Evolutionary conservation across 2,329 filamentous ascomycete species (phyloP), one percentile per base, ranked within the genome.

Genomic region (Beauveria medogensis): DNA sequence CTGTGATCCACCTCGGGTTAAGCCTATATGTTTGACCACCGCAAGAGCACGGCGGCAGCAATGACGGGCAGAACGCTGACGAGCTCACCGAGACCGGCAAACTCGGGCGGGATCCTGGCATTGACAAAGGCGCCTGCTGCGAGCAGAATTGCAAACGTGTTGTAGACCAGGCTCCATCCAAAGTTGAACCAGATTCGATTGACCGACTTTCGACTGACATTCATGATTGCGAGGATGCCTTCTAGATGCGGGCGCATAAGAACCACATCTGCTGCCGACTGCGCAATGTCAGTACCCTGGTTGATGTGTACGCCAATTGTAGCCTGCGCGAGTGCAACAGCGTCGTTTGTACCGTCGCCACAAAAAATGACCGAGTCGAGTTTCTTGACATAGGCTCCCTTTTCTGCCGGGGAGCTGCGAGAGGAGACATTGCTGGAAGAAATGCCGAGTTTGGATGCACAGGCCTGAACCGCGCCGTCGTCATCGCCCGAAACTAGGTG

Each of bases 291-390:
- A 1, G 80, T 84, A 5, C 78, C 78, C 48, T 73, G 71, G 62
- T 81, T 82, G 69, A 93, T 82, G 65, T 90, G 87, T 0, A 92
- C 77, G 30, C 90, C 90, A 30, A 93, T 80, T 6, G 81, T 82
- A 1, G 90, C 88, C 68, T 86, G 82, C 0, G 88, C 84, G 2
- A 93, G 78, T 0, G 90, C 90, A 3, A 84, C 78, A 0, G 90
- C 87, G 67, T 93, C 90, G 70, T 93, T 93, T 16, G 88, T 91
- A 2, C 90, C 90, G 66, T 93, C 90, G 40, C 90, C 90, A 55
- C 83, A 81, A 71, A 93, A 92, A 6, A 92, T 81, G 1, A 80
- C 81, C 64, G 7, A 76, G 70, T 5, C 9, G 10, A 82, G 72
- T 0, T 53, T 48, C 20, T 74, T 68, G 55, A 82, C 72, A 63